Conservation (phyloP, 2,329 filamentous ascomycete species). For the Didymella segeticola region DNA sequence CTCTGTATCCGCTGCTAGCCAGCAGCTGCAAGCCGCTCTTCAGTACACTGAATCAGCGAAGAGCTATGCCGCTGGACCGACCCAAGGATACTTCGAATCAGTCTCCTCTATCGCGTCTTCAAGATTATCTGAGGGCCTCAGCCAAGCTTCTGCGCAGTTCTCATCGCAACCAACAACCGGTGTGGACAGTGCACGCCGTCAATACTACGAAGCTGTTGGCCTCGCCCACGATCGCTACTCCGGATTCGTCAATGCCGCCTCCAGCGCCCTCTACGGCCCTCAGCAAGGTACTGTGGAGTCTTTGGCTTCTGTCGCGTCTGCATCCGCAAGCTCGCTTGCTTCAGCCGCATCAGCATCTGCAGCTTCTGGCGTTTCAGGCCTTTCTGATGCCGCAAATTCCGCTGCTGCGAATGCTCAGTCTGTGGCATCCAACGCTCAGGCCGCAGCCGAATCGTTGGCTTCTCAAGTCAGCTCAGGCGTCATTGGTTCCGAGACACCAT, state of each 20-base stretch:
- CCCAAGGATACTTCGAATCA: constrained; percentile 60
- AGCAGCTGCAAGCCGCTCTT: constrained; percentile 63
- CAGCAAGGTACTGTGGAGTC: constrained; percentile 45
- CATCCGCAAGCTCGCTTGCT: constrained; percentile 47
- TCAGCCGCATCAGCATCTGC: constrained; percentile 55
- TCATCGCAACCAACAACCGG: constrained; percentile 66
- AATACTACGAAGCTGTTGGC: constrained; percentile 81
- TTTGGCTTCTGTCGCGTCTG: constrained; percentile 48
- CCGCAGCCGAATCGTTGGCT: constrained; percentile 54
- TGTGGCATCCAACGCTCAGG: constrained; percentile 55
- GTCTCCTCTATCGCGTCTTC: constrained; percentile 73
- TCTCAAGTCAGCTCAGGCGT: constrained; percentile 56
- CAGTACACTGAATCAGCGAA: constrained; percentile 51
- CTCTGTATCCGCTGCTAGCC: constrained; percentile 67
- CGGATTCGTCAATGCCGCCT: constrained; percentile 75
- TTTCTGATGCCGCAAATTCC: constrained; percentile 43
- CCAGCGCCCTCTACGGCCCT: constrained; percentile 68
- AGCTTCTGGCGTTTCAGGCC: constrained; percentile 58
- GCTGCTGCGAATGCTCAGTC: constrained; percentile 52
- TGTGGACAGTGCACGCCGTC: constrained; percentile 66
- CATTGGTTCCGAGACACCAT: constrained; percentile 57
- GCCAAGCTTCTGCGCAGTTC: constrained; percentile 74
- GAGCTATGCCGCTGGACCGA: constrained; percentile 50
- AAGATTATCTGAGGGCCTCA: constrained; percentile 72
- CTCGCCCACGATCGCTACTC: constrained; percentile 80